Conservation (phyloP, 768 basidiomycete species). For the Tulasnella sp. region DNA sequence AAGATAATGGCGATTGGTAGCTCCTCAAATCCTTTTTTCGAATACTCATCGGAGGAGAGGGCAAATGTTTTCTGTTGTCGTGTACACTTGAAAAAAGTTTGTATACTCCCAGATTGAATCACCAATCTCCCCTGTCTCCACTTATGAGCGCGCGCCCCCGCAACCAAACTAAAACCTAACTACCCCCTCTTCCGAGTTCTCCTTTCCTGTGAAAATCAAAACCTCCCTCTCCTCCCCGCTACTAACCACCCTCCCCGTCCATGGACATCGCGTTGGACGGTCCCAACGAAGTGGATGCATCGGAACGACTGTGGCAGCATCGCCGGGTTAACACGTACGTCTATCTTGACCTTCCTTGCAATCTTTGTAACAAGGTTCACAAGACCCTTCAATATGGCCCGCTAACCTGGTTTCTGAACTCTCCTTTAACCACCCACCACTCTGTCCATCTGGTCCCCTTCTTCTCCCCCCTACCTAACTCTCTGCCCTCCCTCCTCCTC, state of each 20-base stretch:
- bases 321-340: constrained; percentile 9
- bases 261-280: constrained; percentile 2
- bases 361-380: constrained; percentile 7
- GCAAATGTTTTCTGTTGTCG: no score
- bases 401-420: constrained; percentile 3
- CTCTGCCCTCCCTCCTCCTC: neutral
- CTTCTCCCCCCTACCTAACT: neutral
- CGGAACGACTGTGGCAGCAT: neutral
- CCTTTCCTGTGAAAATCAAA: no score
- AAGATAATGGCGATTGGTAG: no score
- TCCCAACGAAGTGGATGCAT: neutral
- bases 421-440: neutral
- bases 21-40: no score
- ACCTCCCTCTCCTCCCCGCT: neutral
- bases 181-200: no score
- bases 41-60: no score
- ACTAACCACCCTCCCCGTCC: neutral
- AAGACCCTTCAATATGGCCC: neutral
- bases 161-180: no score
- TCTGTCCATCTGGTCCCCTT: constrained; percentile 1
- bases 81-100: no score
- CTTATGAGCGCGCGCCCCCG: no score
- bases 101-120: no score
- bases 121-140: no score
- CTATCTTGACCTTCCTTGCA: neutral